These are phyloP conservation scores for Coemansia sp. DNA, from an alignment of 192 early-diverging fungal species.

Conservation along the genomic window DNA sequence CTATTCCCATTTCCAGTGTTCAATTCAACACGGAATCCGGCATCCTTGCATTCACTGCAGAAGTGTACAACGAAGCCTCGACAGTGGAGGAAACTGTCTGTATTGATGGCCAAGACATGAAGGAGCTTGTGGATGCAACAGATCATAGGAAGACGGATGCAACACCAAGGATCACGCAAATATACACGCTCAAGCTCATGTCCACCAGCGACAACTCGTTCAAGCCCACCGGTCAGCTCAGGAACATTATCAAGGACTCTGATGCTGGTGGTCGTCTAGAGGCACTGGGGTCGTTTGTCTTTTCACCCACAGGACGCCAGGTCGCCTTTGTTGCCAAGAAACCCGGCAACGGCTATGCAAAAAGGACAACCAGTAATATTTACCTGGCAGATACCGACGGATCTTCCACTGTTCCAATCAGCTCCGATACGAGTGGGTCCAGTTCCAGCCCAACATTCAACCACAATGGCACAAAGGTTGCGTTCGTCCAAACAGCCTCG, in stretches of 20 bases:
- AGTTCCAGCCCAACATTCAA: slow-evolving; percentile 65
- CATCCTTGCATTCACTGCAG: slow-evolving; percentile 67
- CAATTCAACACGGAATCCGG: slow-evolving; percentile 57
- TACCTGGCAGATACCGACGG: slow-evolving; percentile 62
- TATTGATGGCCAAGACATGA: slow-evolving; percentile 52
- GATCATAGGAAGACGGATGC: slow-evolving; percentile 74
- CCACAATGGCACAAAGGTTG: slow-evolving; percentile 62
- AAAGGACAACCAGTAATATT: slow-evolving; percentile 76
- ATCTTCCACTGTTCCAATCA: slow-evolving; percentile 45
- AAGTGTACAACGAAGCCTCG: slow-evolving; percentile 61
- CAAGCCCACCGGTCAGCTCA: slow-evolving; percentile 6
- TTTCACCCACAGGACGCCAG: slow-evolving; percentile 64
- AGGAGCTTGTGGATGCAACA: slow-evolving; percentile 59
- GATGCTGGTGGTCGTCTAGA: slow-evolving; percentile 56
- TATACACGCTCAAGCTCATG: slow-evolving; percentile 55
- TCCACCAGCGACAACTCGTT: slow-evolving; percentile 39
- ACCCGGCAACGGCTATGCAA: slow-evolving; percentile 62
- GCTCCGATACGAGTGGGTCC: slow-evolving; percentile 57
- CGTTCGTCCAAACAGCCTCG: slow-evolving; percentile 71
- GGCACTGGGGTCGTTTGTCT: slow-evolving; percentile 57
- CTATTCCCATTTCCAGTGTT: slow-evolving; percentile 58
- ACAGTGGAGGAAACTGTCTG: slow-evolving; percentile 59
- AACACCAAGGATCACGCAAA: slow-evolving; percentile 61
- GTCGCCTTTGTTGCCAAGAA: slow-evolving; percentile 74
- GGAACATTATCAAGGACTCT: slow-evolving; percentile 41